phyloP scores from a whole-genome alignment of 352 stramenopile species.

The Phytophthora fragariae region DNA sequence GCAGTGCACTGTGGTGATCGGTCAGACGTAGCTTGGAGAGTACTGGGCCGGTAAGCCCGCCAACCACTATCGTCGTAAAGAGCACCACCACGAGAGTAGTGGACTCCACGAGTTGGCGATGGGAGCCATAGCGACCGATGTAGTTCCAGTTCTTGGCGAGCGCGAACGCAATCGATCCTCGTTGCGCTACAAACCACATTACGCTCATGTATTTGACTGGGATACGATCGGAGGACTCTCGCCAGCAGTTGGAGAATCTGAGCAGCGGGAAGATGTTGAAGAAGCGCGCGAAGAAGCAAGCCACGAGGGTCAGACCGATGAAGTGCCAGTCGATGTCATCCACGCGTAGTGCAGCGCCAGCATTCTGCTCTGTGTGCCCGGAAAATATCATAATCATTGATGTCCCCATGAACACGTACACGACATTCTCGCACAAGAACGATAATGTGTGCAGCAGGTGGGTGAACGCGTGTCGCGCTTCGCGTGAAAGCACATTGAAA shows the following conservation, averaged over 20 bases:
- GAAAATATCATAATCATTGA: conserved; percentile 86
- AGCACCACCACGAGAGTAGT: conserved; percentile 87
- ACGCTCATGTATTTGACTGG: conserved; percentile 77
- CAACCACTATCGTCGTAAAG: conserved; percentile 88
- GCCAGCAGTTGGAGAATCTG: conserved; percentile 71
- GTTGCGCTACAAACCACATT: conserved; percentile 94
- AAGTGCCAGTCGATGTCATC: conserved; percentile 85
- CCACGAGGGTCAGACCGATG: conserved; percentile 71
- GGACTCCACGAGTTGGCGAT: conserved; percentile 83
- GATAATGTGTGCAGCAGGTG: conserved; percentile 82
- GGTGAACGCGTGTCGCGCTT: conserved; percentile 82
- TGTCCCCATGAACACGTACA: conserved; percentile 90
- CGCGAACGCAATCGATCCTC: conserved; percentile 94
- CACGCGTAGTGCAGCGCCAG: conserved; percentile 63
- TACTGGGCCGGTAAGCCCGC: conserved; percentile 75
- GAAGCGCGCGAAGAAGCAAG: conserved; percentile 73
- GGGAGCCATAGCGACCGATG: conserved; percentile 66
- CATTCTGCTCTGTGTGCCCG: conserved; percentile 59
- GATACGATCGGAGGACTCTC: conserved; percentile 59
- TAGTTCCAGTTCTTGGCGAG: conserved; percentile 90
- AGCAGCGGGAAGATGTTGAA: conserved; percentile 85
- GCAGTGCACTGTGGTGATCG: conserved; percentile 44
- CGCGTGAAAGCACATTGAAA: conserved; percentile 84
- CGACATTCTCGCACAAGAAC: conserved; percentile 84
- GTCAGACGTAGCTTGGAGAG: conserved; percentile 58